Percentiles rank a stretch among this genome's conserved stretches.
Conservation (phyloP, 495 filamentous ascomycete genomes). For the Hypoxylon fuscum region DNA sequence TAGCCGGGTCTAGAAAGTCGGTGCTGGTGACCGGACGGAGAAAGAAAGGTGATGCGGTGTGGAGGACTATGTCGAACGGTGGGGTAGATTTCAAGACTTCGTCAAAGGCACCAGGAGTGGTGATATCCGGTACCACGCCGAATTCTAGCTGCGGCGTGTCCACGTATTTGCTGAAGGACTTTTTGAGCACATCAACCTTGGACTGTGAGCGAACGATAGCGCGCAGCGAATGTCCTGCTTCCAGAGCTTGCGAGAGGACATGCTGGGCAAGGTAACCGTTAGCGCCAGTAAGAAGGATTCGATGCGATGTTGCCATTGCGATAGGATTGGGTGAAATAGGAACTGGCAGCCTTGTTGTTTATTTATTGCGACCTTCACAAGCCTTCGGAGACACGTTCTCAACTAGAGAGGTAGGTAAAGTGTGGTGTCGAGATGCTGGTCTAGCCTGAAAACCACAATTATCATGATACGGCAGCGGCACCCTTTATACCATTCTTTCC, state of each 20-base stretch:
- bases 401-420: background rate
- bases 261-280: conserved; percentile 69
- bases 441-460: background rate
- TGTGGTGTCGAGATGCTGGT: background rate
- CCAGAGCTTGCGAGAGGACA: conserved; percentile 62
- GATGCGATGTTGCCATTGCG: conserved; percentile 19
- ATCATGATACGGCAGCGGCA: background rate
- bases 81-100: conserved; percentile 59
- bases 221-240: conserved; percentile 56
- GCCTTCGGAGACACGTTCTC: background rate
- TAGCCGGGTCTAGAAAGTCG: conserved; percentile 57
- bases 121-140: conserved; percentile 59
- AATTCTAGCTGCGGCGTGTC: conserved; percentile 50
- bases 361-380: conserved; percentile 39
- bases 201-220: conserved; percentile 53
- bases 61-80: conserved; percentile 59
- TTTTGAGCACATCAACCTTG: conserved; percentile 45
- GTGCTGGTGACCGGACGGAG: conserved; percentile 43
- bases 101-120: conserved; percentile 57
- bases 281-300: conserved; percentile 66
- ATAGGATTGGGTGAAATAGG: background rate
- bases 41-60: conserved; percentile 61
- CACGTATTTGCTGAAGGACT: conserved; percentile 44
- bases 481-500: background rate
- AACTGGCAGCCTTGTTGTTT: background rate